phyloP scores from a whole-genome alignment of 495 filamentous ascomycete genomes.

The Penicillium paxilli region DNA sequence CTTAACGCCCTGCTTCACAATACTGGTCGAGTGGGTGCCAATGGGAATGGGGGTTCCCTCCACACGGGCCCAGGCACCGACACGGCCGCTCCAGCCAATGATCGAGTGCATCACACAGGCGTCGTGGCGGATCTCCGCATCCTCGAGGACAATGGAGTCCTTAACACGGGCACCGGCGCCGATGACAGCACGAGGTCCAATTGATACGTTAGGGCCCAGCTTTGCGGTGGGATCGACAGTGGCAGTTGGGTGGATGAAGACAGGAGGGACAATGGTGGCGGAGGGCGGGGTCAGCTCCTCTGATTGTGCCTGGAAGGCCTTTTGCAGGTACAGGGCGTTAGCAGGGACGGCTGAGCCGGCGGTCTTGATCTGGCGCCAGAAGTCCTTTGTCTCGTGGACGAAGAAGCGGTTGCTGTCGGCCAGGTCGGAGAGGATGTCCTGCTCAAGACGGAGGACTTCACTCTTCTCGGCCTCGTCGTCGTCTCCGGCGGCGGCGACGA shows the following conservation, averaged over 20 bases:
- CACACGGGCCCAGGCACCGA: conserved; percentile 96
- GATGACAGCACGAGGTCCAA: conserved; percentile 81
- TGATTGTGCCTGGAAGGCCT: conserved; percentile 84
- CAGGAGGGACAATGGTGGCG: conserved; percentile 87
- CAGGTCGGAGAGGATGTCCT: conserved; percentile 95
- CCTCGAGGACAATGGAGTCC: conserved; percentile 94
- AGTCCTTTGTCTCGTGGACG: conserved; percentile 97
- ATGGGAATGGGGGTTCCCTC: conserved; percentile 93
- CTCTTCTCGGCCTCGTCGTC: conserved; percentile 75
- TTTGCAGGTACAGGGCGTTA: conserved; percentile 95
- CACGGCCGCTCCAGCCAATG: conserved; percentile 93
- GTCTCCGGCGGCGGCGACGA: conserved; percentile 66
- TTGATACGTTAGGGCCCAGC: conserved; percentile 93
- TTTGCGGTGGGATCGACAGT: conserved; percentile 92
- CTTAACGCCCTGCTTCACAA: conserved; percentile 96
- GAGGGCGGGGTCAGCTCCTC: conserved; percentile 81
- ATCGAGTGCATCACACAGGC: conserved; percentile 96
- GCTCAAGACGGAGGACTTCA: conserved; percentile 92
- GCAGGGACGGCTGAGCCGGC: conserved; percentile 96
- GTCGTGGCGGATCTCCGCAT: conserved; percentile 95
- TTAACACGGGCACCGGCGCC: conserved; percentile 90
- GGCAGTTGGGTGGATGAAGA: conserved; percentile 97
- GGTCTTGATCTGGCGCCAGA: conserved; percentile 99
- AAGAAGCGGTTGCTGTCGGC: conserved; percentile 98
- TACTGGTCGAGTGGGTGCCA: conserved; percentile 87